These are phyloP conservation scores for Scheffersomyces amazonensis DNA, from an alignment of 805 yeast species.

Conservation along the genomic window DNA sequence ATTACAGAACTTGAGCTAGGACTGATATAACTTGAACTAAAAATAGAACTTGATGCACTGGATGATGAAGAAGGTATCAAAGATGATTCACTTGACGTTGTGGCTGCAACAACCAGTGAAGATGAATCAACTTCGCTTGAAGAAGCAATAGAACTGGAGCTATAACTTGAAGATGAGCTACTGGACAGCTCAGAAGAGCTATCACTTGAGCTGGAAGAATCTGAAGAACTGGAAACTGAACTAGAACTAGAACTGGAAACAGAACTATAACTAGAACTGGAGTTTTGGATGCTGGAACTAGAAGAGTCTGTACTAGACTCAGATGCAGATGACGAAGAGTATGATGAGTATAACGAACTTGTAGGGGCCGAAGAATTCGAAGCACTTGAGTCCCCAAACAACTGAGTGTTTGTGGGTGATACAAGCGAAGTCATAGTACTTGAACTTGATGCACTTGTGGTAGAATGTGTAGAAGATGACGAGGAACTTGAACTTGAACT, in stretches of 20 bases:
- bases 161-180: not conserved
- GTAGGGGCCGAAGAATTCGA: constrained; percentile 1
- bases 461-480: constrained; percentile 3
- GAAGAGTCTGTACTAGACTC: constrained; percentile 3
- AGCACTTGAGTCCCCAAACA: not conserved
- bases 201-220: not conserved
- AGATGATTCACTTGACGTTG: not conserved
- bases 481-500: constrained; percentile 2
- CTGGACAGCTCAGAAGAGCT: constrained; percentile 2
- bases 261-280: too few relatives aligned
- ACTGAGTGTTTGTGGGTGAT: too few relatives aligned
- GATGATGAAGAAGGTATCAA: not conserved
- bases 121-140: not conserved
- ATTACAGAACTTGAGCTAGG: constrained; percentile 5
- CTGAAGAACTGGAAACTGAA: not conserved
- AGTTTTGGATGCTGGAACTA: not conserved
- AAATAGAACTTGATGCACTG: constrained; percentile 7
- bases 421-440: not conserved
- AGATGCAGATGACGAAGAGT: not conserved
- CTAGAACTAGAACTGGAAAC: constrained; percentile 4
- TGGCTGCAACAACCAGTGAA: not conserved
- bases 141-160: not conserved
- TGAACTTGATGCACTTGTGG: constrained; percentile 4
- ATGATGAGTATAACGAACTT: constrained; percentile 1
- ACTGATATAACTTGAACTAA: constrained; percentile 8